Evolutionary conservation across 2,329 filamentous ascomycete genomes (phyloP), one percentile per base, ranked within the genome.

Genomic region (Hymenoscyphus infarciens): DNA sequence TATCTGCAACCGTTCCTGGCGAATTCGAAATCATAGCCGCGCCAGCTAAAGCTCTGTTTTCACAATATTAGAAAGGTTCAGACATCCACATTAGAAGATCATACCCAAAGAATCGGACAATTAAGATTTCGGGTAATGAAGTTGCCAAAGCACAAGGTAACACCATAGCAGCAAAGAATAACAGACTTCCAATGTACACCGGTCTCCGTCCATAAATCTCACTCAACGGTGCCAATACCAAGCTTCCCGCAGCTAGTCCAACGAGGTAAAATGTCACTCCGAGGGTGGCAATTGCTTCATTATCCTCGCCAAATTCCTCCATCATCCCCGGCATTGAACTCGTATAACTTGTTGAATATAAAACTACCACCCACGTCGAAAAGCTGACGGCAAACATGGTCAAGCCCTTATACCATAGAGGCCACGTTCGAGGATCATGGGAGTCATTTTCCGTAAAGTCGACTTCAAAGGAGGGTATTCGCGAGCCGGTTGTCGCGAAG

Each of bases 11-110:
- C 7, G 88, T 91, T 2, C 92, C 93, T 0, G 92, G 91, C 1
- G 89, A 86, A 72, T 96, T 96, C 13, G 87, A 86, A 29, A 97
- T 87, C 85, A 96, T 89, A 52, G 89, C 91, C 5, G 90, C 84
- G 3, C 91, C 89, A 59, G 87, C 91, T 61, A 92, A 75, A 7
- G 88, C 89, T 33, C 79, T 66, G 71, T 70, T 27, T 62, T 25
- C 19, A 27, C 25, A 27, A 5, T 35, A 11, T 27, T 42, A 42
- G n/a, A 13, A 45, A 42, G 19, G n/a, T 11, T 15, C 45, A 7
- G 16, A 52, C 5, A 1, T 25, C 22, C 52, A n/a, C 16, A 5
- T n/a, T 53, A 10, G 19, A 31, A 13, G n/a, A 31, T 75, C 80
- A 64, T 75, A 85, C 82, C 86, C 88, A 66, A 95, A 85, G 74